Percentiles rank a stretch among this genome's conserved stretches.
Evolutionary conservation across 2,329 filamentous ascomycete genomes (phyloP).

Genomic region (Cladosporium austrohemisphaericum): DNA sequence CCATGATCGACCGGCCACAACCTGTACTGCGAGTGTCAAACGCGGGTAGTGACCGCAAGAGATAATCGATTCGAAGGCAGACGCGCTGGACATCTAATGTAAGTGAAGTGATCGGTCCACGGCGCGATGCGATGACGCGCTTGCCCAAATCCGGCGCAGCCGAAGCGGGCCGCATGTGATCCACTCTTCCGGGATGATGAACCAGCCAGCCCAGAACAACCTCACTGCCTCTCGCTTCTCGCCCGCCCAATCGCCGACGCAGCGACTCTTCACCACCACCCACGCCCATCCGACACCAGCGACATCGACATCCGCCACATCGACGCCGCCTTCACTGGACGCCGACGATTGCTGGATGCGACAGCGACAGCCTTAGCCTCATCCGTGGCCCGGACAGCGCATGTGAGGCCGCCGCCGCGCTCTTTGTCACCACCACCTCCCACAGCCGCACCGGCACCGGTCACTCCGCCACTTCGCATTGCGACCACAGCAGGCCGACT

Average conservation of each 20-base stretch:
- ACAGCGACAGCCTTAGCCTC: neutral
- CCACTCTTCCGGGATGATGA: neutral
- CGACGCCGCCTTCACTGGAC: constrained; percentile 15
- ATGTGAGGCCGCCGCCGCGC: constrained; percentile 10
- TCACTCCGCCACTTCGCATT: neutral
- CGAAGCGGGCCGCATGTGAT: neutral
- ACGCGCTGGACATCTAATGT: too few species aligned
- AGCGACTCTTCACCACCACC: neutral
- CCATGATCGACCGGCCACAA: constrained; percentile 36
- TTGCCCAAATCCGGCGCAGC: neutral
- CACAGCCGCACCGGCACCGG: constrained; percentile 2
- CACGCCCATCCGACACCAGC: neutral
- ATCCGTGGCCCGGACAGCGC: neutral
- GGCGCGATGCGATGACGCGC: constrained; percentile 5
- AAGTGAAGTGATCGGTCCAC: too few species aligned
- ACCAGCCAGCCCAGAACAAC: constrained; percentile 2
- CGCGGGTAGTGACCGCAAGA: too few species aligned
- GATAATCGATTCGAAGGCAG: too few species aligned
- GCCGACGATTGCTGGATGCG: constrained; percentile 11
- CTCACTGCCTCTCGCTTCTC: constrained; percentile 1
- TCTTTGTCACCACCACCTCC: constrained; percentile 1
- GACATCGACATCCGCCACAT: constrained; percentile 1
- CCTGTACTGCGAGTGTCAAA: too few species aligned
- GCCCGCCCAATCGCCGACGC: neutral
- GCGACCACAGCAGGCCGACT: neutral